Percentiles rank a stretch among this genome's conserved stretches.
phyloP scores from a whole-genome alignment of 2,329 filamentous ascomycete genomes.

The Herpotrichia juniperi region DNA sequence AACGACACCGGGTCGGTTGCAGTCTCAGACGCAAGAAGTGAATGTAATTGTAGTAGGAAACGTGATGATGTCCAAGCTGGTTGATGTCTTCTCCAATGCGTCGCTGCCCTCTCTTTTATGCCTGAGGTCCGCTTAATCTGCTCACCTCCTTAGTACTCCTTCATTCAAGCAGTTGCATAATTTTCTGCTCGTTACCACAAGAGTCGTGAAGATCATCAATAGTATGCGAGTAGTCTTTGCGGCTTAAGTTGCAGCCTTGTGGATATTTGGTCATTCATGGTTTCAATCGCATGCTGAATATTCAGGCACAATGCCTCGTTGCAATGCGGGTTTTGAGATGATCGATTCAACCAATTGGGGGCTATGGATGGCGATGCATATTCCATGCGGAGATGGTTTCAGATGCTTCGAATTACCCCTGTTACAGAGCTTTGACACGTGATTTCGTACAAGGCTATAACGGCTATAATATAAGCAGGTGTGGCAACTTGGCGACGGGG shows the following conservation, averaged over 20 bases:
- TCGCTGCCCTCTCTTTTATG: constrained; percentile 8
- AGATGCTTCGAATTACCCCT: neutral
- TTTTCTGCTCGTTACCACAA: constrained; percentile 20
- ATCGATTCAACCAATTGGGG: neutral
- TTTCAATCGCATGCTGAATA: constrained; percentile 8
- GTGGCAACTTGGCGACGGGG: neutral
- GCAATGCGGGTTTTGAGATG: neutral
- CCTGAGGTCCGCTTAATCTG: constrained; percentile 1
- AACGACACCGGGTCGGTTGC: constrained; percentile 39
- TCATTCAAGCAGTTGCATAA: constrained; percentile 12
- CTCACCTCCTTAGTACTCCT: constrained; percentile 4
- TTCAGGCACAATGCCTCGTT: constrained; percentile 11
- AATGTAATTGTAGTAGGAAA: neutral
- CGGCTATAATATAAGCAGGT: neutral
- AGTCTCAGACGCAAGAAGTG: constrained; percentile 33
- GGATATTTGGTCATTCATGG: neutral
- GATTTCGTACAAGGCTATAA: neutral
- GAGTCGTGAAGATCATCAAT: neutral
- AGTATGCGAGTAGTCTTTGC: neutral
- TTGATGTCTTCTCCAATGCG: constrained; percentile 3
- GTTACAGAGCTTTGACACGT: neutral
- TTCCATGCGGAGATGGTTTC: constrained; percentile 11
- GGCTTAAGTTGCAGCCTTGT: constrained; percentile 6
- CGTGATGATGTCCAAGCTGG: constrained; percentile 2
- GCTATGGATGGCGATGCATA: constrained; percentile 7